Evolutionary conservation across 140 eudicot genomes (phyloP).

Genomic region (Flaveria floridana): DNA sequence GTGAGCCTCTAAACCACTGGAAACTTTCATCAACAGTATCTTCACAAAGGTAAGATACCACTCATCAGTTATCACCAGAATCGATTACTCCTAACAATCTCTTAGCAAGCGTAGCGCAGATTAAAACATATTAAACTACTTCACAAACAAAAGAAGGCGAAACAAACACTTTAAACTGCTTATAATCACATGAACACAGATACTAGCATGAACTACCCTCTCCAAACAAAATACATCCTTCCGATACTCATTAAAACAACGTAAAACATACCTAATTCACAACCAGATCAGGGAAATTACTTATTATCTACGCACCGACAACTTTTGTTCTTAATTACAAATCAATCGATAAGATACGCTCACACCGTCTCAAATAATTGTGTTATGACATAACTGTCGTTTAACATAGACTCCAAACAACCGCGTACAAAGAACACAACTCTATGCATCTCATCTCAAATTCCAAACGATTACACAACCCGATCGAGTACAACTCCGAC

Average conservation of each 20-base stretch:
- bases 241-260: too few relatives aligned
- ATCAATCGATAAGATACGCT: neutral
- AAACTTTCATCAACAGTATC: neutral
- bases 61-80: neutral
- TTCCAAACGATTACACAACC: neutral
- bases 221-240: too few relatives aligned
- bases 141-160: neutral
- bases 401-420: neutral
- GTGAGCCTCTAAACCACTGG: neutral
- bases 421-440: neutral
- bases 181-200: conserved; percentile 5
- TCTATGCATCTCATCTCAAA: conserved; percentile 5
- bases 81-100: neutral
- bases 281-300: neutral
- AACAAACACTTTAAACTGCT: neutral
- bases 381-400: neutral
- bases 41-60: neutral
- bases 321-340: neutral
- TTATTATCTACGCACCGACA: conserved; percentile 24
- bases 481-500: neutral
- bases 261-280: neutral
- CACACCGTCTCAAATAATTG: neutral
- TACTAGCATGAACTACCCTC: neutral
- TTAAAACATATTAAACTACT: neutral
- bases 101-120: conserved; percentile 13